phyloP scores from a whole-genome alignment of 2,329 filamentous ascomycete species.

The Fusarium nurragi region DNA sequence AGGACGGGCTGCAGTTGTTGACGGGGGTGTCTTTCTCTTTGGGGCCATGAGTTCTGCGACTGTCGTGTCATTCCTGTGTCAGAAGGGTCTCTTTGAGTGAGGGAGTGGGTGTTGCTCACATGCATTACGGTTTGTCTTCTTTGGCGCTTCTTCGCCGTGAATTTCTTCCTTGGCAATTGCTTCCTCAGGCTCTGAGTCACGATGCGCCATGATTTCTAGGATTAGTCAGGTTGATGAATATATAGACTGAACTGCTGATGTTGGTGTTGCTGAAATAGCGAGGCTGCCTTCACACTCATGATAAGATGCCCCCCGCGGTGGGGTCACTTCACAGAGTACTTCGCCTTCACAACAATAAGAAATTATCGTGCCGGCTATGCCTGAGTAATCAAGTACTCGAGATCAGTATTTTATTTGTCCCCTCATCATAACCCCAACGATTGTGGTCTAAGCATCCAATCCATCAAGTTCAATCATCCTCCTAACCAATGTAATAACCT shows the following conservation, averaged over 20 bases:
- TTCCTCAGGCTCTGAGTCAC: conserved; percentile 50
- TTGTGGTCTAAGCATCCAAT: conserved; percentile 67
- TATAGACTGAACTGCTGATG: not conserved
- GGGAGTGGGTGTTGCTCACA: conserved; percentile 48
- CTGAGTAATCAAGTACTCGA: not conserved
- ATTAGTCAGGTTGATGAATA: not conserved
- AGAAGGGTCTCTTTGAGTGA: conserved; percentile 7
- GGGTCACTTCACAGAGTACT: not conserved
- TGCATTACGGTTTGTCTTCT: conserved; percentile 51
- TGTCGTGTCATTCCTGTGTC: conserved; percentile 8
- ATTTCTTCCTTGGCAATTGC: conserved; percentile 56
- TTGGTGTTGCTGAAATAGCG: not conserved
- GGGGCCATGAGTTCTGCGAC: conserved; percentile 50
- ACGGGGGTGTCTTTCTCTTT: conserved; percentile 48
- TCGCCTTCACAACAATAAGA: not conserved
- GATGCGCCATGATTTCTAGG: conserved; percentile 39
- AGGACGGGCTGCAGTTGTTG: conserved; percentile 23
- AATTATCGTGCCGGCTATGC: not conserved
- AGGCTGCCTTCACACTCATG: not conserved
- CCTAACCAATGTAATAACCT: conserved; percentile 80
- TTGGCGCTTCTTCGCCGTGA: conserved; percentile 45
- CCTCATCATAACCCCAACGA: not conserved
- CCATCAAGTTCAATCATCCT: conserved; percentile 91
- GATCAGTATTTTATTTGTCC: not conserved
- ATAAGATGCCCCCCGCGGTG: not conserved